phyloP scores from a whole-genome alignment of 2,329 filamentous ascomycete genomes.

The Ampelomyces quisqualis region DNA sequence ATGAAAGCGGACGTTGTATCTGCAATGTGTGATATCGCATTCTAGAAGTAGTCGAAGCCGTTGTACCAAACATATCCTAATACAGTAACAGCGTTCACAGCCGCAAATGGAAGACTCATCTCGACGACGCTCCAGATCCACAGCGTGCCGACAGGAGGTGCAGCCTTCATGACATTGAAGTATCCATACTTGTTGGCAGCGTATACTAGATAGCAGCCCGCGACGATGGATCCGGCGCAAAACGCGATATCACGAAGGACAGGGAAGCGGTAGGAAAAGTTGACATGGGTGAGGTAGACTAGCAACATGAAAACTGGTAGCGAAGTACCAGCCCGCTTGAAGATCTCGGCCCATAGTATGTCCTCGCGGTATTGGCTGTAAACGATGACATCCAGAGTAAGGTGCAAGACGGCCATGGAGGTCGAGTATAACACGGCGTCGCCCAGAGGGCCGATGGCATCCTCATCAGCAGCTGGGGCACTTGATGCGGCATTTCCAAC shows the following conservation, averaged over 20 bases:
- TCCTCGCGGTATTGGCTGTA: constrained; percentile 75
- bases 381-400: constrained; percentile 76
- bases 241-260: constrained; percentile 58
- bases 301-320: constrained; percentile 49
- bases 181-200: constrained; percentile 80
- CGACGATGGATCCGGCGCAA: constrained; percentile 58
- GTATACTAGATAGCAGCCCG: constrained; percentile 78
- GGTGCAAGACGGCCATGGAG: constrained; percentile 69
- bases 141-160: constrained; percentile 82
- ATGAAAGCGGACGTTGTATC: background rate
- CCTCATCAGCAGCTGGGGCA: constrained; percentile 39
- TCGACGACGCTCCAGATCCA: constrained; percentile 96
- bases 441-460: constrained; percentile 49
- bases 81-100: constrained; percentile 56
- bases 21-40: background rate
- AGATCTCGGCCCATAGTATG: constrained; percentile 60
- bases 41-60: constrained; percentile 52
- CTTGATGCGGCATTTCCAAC: constrained; percentile 39
- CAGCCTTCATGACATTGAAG: constrained; percentile 85
- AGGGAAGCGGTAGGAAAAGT: constrained; percentile 47
- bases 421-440: constrained; percentile 54
- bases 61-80: constrained; percentile 57
- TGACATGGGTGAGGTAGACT: constrained; percentile 48
- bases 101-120: constrained; percentile 68
- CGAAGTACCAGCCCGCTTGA: constrained; percentile 52